Evolutionary conservation across 2,329 filamentous ascomycete genomes (phyloP), one percentile per base, ranked within the genome.

Genomic region (Xylariaceae sp.): DNA sequence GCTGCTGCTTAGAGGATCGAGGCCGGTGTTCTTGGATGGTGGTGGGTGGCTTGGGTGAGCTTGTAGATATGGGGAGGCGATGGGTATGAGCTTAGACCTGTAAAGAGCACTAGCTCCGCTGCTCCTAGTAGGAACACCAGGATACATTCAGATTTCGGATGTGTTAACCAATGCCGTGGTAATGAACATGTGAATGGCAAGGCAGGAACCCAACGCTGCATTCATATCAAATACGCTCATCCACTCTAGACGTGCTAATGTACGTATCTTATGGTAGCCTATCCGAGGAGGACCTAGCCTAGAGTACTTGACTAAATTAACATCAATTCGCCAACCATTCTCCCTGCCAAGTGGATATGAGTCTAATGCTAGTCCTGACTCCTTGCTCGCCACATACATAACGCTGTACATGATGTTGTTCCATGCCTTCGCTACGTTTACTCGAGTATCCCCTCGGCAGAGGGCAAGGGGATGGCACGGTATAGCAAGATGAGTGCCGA

Each of bases 401-500:
- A 66, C 63, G 61, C 65, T 59, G 37, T 56, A 57, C 60, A 61
- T 60, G 54, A 65, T 60, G 56, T 60, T 56, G 43, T 56, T 37
- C 32, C 32, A 16, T 37, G 44, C 40, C 47, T 32, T 55, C 45
- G 23, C 50, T 9, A 48, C 54, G 20, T 45, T 55, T 67, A 74
- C 63, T 71, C 70, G 23, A 61, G 60, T 10, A 61, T 63, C 3
- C 74, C 85, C 26, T 85, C 83, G 6, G 83, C 77, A 7, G 76
- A 76, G 7, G 88, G 87, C 57, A 93, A 77, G 23, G 87, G 82
- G 56, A 93, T 87, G 7, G 90, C 89, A 64, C 83, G 83, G 76
- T 95, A 95, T 21, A 95, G 81, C 42, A 93, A 77, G 60, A 95
- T 91, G 46, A 95, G 81, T 23, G 90, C 90, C 48, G 89, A 92